These are phyloP conservation scores for Pontederia paniculata DNA, from an alignment of 176 grass and related monocot species.

Conservation along the genomic window DNA sequence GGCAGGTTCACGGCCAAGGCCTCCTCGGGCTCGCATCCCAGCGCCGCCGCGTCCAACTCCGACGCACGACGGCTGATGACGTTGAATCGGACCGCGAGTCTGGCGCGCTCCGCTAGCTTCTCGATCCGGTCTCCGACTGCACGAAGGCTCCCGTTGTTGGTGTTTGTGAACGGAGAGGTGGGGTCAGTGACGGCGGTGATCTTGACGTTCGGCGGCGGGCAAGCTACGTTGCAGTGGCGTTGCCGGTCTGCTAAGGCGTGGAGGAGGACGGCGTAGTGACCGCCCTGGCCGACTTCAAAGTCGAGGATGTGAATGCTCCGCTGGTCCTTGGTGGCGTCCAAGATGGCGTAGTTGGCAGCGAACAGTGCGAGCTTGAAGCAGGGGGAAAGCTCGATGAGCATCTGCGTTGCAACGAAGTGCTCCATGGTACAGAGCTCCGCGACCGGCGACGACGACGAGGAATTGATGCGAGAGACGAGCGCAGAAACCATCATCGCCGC, in stretches of 20 bases:
- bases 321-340: slow-evolving; percentile 34
- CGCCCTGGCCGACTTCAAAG: slow-evolving; percentile 47
- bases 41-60: slow-evolving; percentile 35
- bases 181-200: slow-evolving; percentile 69
- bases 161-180: slow-evolving; percentile 37
- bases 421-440: slow-evolving; percentile 41
- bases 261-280: slow-evolving; percentile 55
- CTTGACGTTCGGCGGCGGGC: slow-evolving; percentile 21
- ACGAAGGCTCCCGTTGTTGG: slow-evolving; percentile 1
- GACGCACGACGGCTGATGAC: slow-evolving; percentile 41
- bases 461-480: slow-evolving; percentile 45
- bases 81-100: slow-evolving; percentile 38
- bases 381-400: slow-evolving; percentile 51
- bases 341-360: slow-evolving; percentile 56
- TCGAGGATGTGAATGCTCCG: slow-evolving; percentile 59
- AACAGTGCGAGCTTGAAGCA: slow-evolving; percentile 76
- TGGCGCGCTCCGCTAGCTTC: slow-evolving; percentile 38
- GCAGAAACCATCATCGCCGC: slow-evolving; percentile 56
- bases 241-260: slow-evolving; percentile 40
- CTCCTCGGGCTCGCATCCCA: slow-evolving; percentile 55
- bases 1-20: slow-evolving; percentile 70
- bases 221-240: background rate
- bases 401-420: slow-evolving; percentile 34
- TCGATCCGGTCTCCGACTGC: slow-evolving; percentile 33
- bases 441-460: slow-evolving; percentile 15